Conservation (phyloP, 768 basidiomycete species). For the Trametes maxima region DNA sequence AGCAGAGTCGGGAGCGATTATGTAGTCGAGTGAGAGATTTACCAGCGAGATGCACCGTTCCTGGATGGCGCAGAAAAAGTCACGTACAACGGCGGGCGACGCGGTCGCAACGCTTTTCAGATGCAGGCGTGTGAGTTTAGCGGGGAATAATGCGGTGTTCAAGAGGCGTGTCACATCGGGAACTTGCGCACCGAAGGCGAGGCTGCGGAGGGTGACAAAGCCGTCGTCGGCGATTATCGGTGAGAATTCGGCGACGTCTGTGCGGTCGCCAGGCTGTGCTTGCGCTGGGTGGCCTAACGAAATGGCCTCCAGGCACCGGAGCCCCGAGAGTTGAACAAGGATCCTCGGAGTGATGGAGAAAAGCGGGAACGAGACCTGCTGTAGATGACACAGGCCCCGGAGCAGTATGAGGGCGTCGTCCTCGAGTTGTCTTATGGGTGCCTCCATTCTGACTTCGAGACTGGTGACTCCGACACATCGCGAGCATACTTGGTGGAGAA, state of each 20-base stretch:
- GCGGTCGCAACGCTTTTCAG: constrained; percentile 53
- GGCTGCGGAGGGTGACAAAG: constrained; percentile 53
- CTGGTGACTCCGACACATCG: constrained; percentile 49
- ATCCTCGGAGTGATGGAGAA: constrained; percentile 51
- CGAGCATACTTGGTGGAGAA: constrained; percentile 40
- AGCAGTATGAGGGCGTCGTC: constrained; percentile 42
- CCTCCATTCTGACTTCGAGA: constrained; percentile 47
- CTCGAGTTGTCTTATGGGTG: constrained; percentile 45
- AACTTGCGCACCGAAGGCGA: constrained; percentile 48
- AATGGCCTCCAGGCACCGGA: constrained; percentile 44
- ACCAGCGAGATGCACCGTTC: constrained; percentile 50
- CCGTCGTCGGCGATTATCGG: constrained; percentile 48
- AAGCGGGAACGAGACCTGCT: constrained; percentile 51
- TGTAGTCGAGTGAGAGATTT: constrained; percentile 43
- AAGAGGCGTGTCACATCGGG: constrained; percentile 41
- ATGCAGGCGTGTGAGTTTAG: constrained; percentile 50
- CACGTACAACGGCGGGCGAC: constrained; percentile 42
- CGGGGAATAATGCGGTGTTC: constrained; percentile 35
- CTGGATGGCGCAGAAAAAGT: constrained; percentile 46
- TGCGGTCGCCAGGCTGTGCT: constrained; percentile 48
- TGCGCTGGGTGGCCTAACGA: constrained; percentile 49
- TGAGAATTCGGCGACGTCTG: constrained; percentile 46
- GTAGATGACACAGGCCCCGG: constrained; percentile 43
- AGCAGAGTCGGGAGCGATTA: constrained; percentile 26
- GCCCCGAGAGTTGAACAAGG: constrained; percentile 47